phyloP scores from a whole-genome alignment of 192 early-diverging fungal species.

The Allomyces macrogynus region DNA sequence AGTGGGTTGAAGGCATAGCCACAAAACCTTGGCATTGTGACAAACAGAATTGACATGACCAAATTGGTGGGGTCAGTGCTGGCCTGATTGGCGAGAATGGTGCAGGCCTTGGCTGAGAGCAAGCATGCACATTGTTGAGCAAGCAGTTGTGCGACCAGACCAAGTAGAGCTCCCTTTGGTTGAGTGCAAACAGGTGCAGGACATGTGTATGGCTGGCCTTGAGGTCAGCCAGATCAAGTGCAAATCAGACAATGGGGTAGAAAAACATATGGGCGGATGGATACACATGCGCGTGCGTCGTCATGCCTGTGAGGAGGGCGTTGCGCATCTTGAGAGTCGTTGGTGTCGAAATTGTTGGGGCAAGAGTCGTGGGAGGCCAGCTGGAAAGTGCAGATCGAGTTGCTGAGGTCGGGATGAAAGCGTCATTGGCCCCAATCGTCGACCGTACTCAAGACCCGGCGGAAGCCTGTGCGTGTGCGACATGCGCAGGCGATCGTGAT shows the following conservation, averaged over 20 bases:
- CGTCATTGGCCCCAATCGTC: too few species aligned
- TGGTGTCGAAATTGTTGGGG: too few species aligned
- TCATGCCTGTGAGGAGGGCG: not conserved
- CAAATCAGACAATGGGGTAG: not conserved
- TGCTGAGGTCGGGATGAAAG: too few species aligned
- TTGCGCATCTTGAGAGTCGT: too few species aligned
- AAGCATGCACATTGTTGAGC: not conserved
- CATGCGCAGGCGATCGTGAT: too few species aligned
- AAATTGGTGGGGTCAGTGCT: not conserved
- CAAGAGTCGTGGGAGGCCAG: too few species aligned
- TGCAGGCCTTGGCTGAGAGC: not conserved
- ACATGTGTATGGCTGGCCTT: not conserved
- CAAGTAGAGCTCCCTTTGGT: not conserved
- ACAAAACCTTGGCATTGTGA: constrained; percentile 17
- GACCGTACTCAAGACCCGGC: too few species aligned
- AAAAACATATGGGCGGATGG: not conserved
- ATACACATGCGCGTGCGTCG: not conserved
- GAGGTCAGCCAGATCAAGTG: not conserved
- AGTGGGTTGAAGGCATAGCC: constrained; percentile 22
- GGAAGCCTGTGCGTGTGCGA: too few species aligned
- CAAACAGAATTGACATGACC: constrained; percentile 3
- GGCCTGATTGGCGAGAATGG: not conserved
- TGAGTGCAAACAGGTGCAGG: not conserved
- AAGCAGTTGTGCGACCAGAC: not conserved
- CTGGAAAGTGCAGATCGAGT: too few species aligned